phyloP scores from a whole-genome alignment of 2,329 filamentous ascomycete species.

The Pestalotiopsis sp. region DNA sequence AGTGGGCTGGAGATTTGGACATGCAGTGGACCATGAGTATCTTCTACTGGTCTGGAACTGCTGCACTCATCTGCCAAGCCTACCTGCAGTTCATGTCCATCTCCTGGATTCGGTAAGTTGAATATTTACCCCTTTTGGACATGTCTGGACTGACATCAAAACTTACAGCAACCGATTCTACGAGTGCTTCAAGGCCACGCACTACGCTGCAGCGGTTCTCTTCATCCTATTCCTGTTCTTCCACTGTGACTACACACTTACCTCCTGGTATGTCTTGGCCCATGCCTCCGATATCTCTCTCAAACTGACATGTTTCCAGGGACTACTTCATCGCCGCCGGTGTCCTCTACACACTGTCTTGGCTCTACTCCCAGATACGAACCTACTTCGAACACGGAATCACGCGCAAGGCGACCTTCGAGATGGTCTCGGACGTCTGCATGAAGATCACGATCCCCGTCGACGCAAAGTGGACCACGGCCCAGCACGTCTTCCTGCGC shows the following conservation, averaged over 20 bases:
- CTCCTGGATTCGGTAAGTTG: slow-evolving; percentile 47
- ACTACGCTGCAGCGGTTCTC: slow-evolving; percentile 52
- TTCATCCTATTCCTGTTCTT: slow-evolving; percentile 64
- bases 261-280: slow-evolving; percentile 45
- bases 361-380: slow-evolving; percentile 45
- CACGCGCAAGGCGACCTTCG: slow-evolving; percentile 42
- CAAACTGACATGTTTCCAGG: slow-evolving; percentile 31
- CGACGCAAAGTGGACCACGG: slow-evolving; percentile 48
- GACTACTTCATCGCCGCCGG: slow-evolving; percentile 64
- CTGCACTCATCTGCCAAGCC: slow-evolving; percentile 54
- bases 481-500: slow-evolving; percentile 58
- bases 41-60: slow-evolving; percentile 58
- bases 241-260: slow-evolving; percentile 58
- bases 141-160: neutral
- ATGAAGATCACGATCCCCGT: slow-evolving; percentile 46
- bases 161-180: slow-evolving; percentile 52
- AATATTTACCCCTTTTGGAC: neutral
- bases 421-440: slow-evolving; percentile 39
- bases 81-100: slow-evolving; percentile 59
- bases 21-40: slow-evolving; percentile 45
- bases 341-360: slow-evolving; percentile 51
- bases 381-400: slow-evolving; percentile 54
- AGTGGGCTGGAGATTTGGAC: slow-evolving; percentile 49
- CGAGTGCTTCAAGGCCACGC: slow-evolving; percentile 63
- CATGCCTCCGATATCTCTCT: neutral